These are phyloP conservation scores for Silene noctiflora DNA, from an alignment of 179 eudicot genomes.

Conservation along the genomic window DNA sequence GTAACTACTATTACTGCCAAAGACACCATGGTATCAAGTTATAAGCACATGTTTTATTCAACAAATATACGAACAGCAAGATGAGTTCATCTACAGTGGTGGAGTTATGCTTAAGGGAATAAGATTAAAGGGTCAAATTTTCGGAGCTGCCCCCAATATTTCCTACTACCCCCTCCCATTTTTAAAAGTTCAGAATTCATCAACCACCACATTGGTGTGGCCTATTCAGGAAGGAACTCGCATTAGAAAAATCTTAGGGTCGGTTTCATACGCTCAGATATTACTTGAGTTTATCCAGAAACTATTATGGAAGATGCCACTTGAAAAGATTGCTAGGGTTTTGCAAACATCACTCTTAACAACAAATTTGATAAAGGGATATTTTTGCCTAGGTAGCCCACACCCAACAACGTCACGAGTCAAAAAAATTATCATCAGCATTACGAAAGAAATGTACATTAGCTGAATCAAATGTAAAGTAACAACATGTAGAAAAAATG, in stretches of 20 bases:
- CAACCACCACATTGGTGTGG: not conserved
- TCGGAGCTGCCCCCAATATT: not conserved
- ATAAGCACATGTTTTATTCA: not conserved
- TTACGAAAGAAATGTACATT: not conserved
- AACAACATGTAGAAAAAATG: not conserved
- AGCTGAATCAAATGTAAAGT: not conserved
- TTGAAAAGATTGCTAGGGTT: not conserved
- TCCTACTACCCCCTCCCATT: too few relatives aligned
- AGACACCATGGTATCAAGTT: not conserved
- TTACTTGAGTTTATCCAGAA: not conserved
- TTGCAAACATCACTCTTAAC: constrained; percentile 1
- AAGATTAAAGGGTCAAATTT: not conserved
- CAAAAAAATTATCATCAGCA: not conserved
- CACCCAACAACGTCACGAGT: not conserved
- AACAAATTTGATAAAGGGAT: not conserved
- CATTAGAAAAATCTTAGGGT: not conserved
- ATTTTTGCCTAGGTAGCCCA: not conserved
- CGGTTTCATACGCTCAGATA: not conserved
- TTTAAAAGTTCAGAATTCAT: not conserved
- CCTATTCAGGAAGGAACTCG: not conserved
- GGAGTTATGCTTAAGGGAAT: not conserved
- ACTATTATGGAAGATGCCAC: not conserved
- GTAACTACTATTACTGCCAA: constrained; percentile 3
- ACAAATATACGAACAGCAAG: not conserved
- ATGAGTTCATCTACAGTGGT: not conserved